Evolutionary conservation across 768 basidiomycete species (phyloP), one percentile per base, ranked within the genome.

Genomic region (Boletus rufocinnamomeus): DNA sequence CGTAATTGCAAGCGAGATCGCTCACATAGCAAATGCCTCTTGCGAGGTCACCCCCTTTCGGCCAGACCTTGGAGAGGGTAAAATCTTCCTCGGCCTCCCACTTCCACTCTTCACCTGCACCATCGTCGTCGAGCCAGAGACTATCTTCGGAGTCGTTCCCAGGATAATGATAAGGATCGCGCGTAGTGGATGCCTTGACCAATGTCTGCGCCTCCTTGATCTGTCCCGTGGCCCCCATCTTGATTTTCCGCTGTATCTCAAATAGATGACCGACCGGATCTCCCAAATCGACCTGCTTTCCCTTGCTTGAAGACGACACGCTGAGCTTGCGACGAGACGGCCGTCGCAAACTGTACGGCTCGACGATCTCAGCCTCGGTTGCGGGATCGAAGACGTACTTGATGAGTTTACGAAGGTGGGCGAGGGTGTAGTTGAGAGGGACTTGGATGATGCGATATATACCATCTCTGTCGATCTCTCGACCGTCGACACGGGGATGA

Each of bases 31-130:
- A 71, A 37, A 90, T 81, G 2, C 78, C 88, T 13, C 81, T 58
- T 37, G 69, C 56, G 8, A 74, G 77, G 48, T 77, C 77, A 2
- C 72, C 73, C 1, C 74, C 72, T 5, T 75, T 71, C 0, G 79
- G 77, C 86, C 87, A 91, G 5, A 82, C 82, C 64, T 84, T 81
- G 9, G 68, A 77, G 16, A 90, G 68, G 0, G 81, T 81, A 49
- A 82, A 79, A 60, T 88, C 88, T 64, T 88, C 85, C 66, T 90
- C 89, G 3, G 84, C 81, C 51, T 84, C 81, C 88, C 88, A 90
- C 43, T 76, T 79, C 83, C 87, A 88, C 10, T 76, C 79, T 6
- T 78, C 78, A 0, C 79, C 75, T 38, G 74, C 76, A 2, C 74
- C 74, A 0, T 68, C 63, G n/a, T 67, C 67, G 2, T 70, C 66